Percentiles rank a stretch among this genome's conserved stretches.
phyloP scores from a whole-genome alignment of 495 filamentous ascomycete species.

The Penicillium subrubescens region DNA sequence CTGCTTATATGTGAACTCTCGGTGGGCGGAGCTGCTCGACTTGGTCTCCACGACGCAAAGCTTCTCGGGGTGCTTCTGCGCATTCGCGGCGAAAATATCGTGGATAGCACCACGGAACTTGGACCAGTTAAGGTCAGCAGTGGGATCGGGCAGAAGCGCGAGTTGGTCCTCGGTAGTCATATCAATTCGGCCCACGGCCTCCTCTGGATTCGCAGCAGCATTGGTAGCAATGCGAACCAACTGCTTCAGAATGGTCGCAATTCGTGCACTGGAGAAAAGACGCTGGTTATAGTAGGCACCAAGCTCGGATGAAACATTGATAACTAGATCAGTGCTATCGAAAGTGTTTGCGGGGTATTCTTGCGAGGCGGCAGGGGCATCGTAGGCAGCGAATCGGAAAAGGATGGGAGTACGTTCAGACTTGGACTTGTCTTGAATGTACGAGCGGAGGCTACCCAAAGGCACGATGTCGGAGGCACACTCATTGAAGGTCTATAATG shows the following conservation, averaged over 20 bases:
- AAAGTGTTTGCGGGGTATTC: constrained; percentile 49
- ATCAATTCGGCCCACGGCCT: constrained; percentile 49
- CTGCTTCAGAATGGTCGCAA: constrained; percentile 48
- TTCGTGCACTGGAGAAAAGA: constrained; percentile 51
- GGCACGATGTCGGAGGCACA: constrained; percentile 51
- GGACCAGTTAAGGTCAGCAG: constrained; percentile 77
- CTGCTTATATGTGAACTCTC: constrained; percentile 83
- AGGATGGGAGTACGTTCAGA: constrained; percentile 45
- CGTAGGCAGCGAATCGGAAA: constrained; percentile 53
- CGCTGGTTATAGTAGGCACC: constrained; percentile 55
- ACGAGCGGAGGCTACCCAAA: constrained; percentile 44
- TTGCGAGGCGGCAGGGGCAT: constrained; percentile 49
- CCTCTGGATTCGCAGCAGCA: constrained; percentile 46
- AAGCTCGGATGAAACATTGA: constrained; percentile 48
- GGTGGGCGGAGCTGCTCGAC: constrained; percentile 55
- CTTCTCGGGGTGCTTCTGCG: constrained; percentile 71
- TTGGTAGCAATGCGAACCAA: constrained; percentile 44
- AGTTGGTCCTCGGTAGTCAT: constrained; percentile 50
- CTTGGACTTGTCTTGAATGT: constrained; percentile 49
- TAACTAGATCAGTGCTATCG: constrained; percentile 49
- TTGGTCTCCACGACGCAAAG: constrained; percentile 84
- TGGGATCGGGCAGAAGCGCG: constrained; percentile 70
- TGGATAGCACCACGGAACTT: constrained; percentile 80
- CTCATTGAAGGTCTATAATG: constrained; percentile 39
- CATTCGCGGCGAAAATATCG: constrained; percentile 73